phyloP scores from a whole-genome alignment of 495 filamentous ascomycete species.

The Penicillium pulvis region DNA sequence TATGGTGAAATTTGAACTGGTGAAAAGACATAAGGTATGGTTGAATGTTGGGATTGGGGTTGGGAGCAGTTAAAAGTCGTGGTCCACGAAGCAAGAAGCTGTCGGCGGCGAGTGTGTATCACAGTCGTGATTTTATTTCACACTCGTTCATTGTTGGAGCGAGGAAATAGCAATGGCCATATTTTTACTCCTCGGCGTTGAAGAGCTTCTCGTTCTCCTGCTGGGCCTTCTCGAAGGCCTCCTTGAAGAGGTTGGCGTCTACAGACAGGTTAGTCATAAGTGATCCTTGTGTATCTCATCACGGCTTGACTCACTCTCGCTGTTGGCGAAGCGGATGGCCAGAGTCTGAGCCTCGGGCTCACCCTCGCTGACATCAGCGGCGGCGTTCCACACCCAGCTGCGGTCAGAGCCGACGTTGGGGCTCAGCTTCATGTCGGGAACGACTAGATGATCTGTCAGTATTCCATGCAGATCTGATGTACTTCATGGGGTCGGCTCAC shows the following conservation, averaged over 20 bases:
- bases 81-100: conserved; percentile 16
- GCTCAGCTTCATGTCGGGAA: conserved; percentile 97
- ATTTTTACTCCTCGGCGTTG: conserved; percentile 44
- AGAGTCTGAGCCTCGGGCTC: conserved; percentile 95
- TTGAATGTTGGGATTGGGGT: conserved; percentile 9
- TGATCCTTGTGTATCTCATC: neutral
- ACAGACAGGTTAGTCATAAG: conserved; percentile 2
- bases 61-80: conserved; percentile 21
- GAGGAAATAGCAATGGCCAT: conserved; percentile 3
- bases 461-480: neutral
- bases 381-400: conserved; percentile 99
- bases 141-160: conserved; percentile 3
- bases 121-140: conserved; percentile 12
- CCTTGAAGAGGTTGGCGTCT: conserved; percentile 98
- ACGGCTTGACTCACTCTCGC: conserved; percentile 71
- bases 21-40: conserved; percentile 14
- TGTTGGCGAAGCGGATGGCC: conserved; percentile 96
- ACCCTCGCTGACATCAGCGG: conserved; percentile 96
- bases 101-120: conserved; percentile 13
- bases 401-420: conserved; percentile 97
- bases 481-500: conserved; percentile 54
- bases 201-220: conserved; percentile 93
- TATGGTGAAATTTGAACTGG: conserved; percentile 10
- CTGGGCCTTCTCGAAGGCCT: conserved; percentile 96
- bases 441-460: conserved; percentile 57